Evolutionary conservation across 2,329 filamentous ascomycete species (phyloP).

Genomic region (Venturia effusa): DNA sequence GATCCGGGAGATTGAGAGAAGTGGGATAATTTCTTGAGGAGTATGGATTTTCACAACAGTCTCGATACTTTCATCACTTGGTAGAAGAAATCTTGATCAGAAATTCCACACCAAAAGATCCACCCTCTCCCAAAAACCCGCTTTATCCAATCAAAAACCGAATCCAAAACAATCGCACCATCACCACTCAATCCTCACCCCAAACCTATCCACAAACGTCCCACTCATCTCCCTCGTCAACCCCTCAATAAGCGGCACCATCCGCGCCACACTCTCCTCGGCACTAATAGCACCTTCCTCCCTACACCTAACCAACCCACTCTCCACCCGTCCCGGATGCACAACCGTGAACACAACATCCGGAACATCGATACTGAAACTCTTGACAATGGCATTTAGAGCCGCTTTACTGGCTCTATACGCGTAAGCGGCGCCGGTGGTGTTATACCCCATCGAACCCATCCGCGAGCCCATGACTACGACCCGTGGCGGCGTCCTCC

Average conservation of each 20-base stretch:
- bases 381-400: conserved; percentile 34
- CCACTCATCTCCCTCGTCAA: conserved; percentile 25
- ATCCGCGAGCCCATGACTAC: conserved; percentile 35
- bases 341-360: conserved; percentile 31
- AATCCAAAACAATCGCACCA: too few species aligned
- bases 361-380: conserved; percentile 32
- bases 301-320: conserved; percentile 30
- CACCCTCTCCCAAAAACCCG: too few species aligned
- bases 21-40: conserved; percentile 7
- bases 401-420: conserved; percentile 38
- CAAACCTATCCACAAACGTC: conserved; percentile 34
- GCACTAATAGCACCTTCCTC: conserved; percentile 34
- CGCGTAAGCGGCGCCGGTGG: conserved; percentile 32
- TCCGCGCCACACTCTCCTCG: conserved; percentile 29
- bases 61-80: conserved; percentile 8
- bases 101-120: too few species aligned
- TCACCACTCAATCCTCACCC: conserved; percentile 32
- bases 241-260: conserved; percentile 27
- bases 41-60: conserved; percentile 4
- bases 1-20: conserved; percentile 7
- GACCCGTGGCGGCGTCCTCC: conserved; percentile 23
- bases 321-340: conserved; percentile 38
- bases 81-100: too few species aligned
- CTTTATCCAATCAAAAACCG: too few species aligned
- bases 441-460: conserved; percentile 32